Percentiles rank a stretch among this genome's conserved stretches.
Evolutionary conservation across 164 flowering plant species (phyloP).

Genomic region (Vitis riparia): DNA sequence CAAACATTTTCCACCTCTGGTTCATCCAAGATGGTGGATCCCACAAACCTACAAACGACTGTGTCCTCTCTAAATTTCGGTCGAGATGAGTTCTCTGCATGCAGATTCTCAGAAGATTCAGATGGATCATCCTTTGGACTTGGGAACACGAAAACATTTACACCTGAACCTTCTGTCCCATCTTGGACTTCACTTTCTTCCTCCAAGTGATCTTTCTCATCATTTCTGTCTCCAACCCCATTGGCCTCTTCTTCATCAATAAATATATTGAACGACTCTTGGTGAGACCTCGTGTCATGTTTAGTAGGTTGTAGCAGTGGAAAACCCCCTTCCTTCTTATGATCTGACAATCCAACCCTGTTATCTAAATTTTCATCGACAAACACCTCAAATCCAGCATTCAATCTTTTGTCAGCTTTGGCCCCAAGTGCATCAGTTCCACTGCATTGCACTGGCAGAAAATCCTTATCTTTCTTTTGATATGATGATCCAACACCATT

Average conservation of each 20-base stretch:
- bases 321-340: constrained; percentile 13
- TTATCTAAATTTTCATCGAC: constrained; percentile 52
- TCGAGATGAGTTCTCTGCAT: constrained; percentile 26
- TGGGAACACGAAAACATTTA: constrained; percentile 47
- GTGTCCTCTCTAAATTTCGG: constrained; percentile 65
- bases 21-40: constrained; percentile 75
- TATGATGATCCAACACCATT: constrained; percentile 17
- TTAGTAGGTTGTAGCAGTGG: constrained; percentile 3
- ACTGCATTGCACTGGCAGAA: constrained; percentile 1
- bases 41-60: constrained; percentile 77
- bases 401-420: constrained; percentile 25
- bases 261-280: constrained; percentile 55
- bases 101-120: constrained; percentile 36
- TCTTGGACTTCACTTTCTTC: constrained; percentile 9
- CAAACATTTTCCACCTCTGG: constrained; percentile 87
- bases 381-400: constrained; percentile 51
- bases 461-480: constrained; percentile 14
- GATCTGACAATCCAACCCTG: constrained; percentile 16
- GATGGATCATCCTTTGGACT: constrained; percentile 40
- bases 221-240: constrained; percentile 22
- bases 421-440: constrained; percentile 8
- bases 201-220: constrained; percentile 13
- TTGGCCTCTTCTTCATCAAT: constrained; percentile 51
- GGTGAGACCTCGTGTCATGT: constrained; percentile 17
- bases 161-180: constrained; percentile 18